These are phyloP conservation scores for Scutellaria minor DNA, from an alignment of 257 asterid species.

Conservation along the genomic window DNA sequence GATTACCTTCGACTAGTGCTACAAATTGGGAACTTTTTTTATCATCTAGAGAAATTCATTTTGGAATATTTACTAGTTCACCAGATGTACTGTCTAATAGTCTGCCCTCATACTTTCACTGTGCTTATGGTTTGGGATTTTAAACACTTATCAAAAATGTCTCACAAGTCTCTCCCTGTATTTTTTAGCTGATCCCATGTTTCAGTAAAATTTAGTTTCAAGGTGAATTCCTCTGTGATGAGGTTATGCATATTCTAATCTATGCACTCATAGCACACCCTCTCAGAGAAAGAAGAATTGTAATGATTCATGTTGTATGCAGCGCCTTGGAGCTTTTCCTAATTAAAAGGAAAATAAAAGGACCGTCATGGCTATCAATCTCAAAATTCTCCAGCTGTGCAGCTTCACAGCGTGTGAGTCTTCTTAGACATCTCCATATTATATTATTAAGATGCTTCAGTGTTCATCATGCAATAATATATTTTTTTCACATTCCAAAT, in stretches of 20 bases:
- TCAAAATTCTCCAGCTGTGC: constrained; percentile 72
- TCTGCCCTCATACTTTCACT: constrained; percentile 12
- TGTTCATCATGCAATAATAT: not conserved
- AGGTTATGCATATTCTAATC: constrained; percentile 24
- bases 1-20: constrained; percentile 7
- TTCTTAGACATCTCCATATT: constrained; percentile 24
- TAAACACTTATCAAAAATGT: constrained; percentile 4
- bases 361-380: constrained; percentile 95
- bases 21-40: constrained; percentile 3
- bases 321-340: constrained; percentile 90
- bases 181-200: constrained; percentile 15
- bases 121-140: constrained; percentile 33
- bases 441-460: constrained; percentile 24
- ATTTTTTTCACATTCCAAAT: constrained; percentile 43
- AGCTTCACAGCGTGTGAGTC: constrained; percentile 70
- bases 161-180: constrained; percentile 11
- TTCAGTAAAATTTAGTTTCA: constrained; percentile 26
- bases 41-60: constrained; percentile 20
- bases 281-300: constrained; percentile 27
- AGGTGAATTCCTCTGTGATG: constrained; percentile 28
- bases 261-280: constrained; percentile 1
- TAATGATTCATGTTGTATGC: constrained; percentile 41
- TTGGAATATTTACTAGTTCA: constrained; percentile 14
- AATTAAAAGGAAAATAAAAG: constrained; percentile 84
- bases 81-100: constrained; percentile 19